A percentile compares a stretch with the other conserved stretches of the same genome.
phyloP scores from a whole-genome alignment of 768 basidiomycete species.

The Lyophyllum semitale region DNA sequence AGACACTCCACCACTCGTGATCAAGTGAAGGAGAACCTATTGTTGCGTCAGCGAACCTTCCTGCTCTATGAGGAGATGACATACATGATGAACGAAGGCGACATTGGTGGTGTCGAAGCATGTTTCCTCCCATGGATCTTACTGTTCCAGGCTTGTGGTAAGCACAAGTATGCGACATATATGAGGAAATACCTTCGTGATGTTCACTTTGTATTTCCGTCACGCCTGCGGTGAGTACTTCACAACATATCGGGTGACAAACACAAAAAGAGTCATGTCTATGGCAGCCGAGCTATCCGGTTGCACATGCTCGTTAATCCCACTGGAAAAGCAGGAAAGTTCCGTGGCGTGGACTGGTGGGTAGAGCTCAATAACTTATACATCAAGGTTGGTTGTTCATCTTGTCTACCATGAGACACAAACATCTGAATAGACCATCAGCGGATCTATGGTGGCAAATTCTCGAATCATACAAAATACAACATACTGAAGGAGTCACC shows the following conservation, averaged over 20 bases:
- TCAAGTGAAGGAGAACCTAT: conserved; percentile 28
- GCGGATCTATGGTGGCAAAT: conserved; percentile 32
- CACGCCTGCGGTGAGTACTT: not conserved
- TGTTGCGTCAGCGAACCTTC: conserved; percentile 29
- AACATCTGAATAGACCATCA: no score
- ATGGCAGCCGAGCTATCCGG: conserved; percentile 21
- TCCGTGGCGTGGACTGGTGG: conserved; percentile 7
- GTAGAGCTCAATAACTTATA: conserved; percentile 44
- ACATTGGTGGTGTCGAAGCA: conserved; percentile 29
- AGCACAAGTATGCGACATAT: conserved; percentile 33
- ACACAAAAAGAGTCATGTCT: not conserved
- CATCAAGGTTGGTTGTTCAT: conserved; percentile 33
- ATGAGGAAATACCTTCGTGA: conserved; percentile 26
- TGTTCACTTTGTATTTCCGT: conserved; percentile 18
- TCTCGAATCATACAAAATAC: conserved; percentile 17
- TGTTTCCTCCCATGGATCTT: conserved; percentile 25
- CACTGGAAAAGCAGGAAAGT: conserved; percentile 29
- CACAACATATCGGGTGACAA: not conserved
- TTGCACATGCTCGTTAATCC: conserved; percentile 38
- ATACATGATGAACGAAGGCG: conserved; percentile 30
- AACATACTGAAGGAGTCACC: conserved; percentile 34
- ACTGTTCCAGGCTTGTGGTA: conserved; percentile 29
- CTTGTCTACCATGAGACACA: not conserved
- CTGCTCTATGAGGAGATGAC: conserved; percentile 26
- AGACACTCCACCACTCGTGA: not conserved